Percentiles rank a stretch among this genome's conserved stretches.
These are phyloP conservation scores for Carallia brachiata DNA, from an alignment of 345 rosid genomes.

Conservation along the genomic window DNA sequence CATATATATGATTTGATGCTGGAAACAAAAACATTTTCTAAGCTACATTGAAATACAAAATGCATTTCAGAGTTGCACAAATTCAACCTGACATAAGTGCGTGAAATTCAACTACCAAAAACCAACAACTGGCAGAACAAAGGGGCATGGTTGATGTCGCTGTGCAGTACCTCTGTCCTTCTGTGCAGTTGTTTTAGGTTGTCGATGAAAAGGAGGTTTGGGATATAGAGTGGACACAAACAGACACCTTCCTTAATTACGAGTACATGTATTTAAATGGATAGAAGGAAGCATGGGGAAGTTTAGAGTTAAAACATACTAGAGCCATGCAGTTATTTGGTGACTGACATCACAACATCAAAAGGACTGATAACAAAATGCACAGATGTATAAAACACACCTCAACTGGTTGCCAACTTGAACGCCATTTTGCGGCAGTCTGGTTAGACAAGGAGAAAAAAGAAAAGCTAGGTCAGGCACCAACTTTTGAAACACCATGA, in stretches of 20 bases:
- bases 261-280: too few species aligned
- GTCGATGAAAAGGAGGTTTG: not conserved
- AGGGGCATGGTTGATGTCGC: not conserved
- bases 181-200: too few species aligned
- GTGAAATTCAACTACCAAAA: not conserved
- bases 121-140: not conserved
- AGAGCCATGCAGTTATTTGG: not conserved
- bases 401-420: constrained; percentile 77
- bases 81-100: not conserved
- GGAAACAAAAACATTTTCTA: not conserved
- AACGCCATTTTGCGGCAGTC: constrained; percentile 52
- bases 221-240: too few species aligned
- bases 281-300: too few species aligned
- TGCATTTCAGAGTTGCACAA: not conserved
- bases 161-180: not conserved
- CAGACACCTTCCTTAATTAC: not conserved
- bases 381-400: constrained; percentile 36
- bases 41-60: not conserved
- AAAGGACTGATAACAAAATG: not conserved
- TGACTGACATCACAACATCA: not conserved
- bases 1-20: constrained; percentile 5
- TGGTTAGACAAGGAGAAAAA: constrained; percentile 22
- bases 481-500: constrained; percentile 8
- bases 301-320: too few species aligned
- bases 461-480: constrained; percentile 20